Conservation (phyloP, 768 basidiomycete species). For the Psilocybe subaeruginosa region DNA sequence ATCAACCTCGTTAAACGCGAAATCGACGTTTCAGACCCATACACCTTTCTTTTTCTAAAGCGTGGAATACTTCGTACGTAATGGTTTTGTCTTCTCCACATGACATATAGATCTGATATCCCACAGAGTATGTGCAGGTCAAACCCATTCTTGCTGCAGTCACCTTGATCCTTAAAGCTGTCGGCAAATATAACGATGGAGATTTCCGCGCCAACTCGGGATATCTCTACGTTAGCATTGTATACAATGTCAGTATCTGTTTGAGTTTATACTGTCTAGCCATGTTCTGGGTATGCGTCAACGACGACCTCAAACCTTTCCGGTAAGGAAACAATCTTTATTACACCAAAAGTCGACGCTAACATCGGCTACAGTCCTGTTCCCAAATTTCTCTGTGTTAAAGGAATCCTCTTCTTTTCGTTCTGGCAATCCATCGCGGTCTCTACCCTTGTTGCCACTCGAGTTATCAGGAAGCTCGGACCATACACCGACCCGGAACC, state of each 20-base stretch:
- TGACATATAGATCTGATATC: not conserved
- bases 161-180: conserved; percentile 85
- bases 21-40: conserved; percentile 93
- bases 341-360: not conserved
- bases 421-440: conserved; percentile 96
- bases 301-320: conserved; percentile 87
- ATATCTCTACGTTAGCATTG: conserved; percentile 87
- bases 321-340: conserved; percentile 46
- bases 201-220: conserved; percentile 83
- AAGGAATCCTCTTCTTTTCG: conserved; percentile 96
- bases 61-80: conserved; percentile 88
- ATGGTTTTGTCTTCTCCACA: not conserved
- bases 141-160: conserved; percentile 88
- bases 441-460: conserved; percentile 85
- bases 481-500: conserved; percentile 88
- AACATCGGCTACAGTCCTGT: conserved; percentile 60
- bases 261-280: conserved; percentile 88
- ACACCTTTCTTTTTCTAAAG: conserved; percentile 92
- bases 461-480: conserved; percentile 76
- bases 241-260: conserved; percentile 85
- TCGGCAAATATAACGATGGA: conserved; percentile 90
- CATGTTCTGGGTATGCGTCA: conserved; percentile 95
- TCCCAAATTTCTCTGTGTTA: conserved; percentile 98
- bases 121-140: conserved; percentile 92
- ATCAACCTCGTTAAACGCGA: conserved; percentile 81